phyloP scores from a whole-genome alignment of 2,329 filamentous ascomycete genomes.

The Penicillium sp. region DNA sequence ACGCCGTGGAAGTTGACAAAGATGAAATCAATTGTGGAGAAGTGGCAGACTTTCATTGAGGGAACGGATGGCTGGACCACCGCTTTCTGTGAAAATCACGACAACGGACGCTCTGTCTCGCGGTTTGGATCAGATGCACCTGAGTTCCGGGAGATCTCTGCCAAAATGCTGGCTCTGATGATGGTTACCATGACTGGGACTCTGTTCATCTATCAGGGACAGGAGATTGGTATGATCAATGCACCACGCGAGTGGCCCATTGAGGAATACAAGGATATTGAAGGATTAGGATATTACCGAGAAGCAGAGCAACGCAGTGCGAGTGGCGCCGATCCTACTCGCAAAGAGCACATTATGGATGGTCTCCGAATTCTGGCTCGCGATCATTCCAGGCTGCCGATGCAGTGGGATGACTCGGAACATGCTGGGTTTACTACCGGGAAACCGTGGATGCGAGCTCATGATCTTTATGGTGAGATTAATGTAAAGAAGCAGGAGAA shows the following conservation, averaged over 20 bases:
- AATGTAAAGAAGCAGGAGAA: slow-evolving; percentile 56
- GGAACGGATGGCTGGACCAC: slow-evolving; percentile 57
- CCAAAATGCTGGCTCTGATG: slow-evolving; percentile 57
- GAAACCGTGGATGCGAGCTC: slow-evolving; percentile 61
- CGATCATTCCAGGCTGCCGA: slow-evolving; percentile 64
- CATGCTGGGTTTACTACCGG: slow-evolving; percentile 63
- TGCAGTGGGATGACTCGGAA: slow-evolving; percentile 61
- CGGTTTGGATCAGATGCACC: slow-evolving; percentile 54
- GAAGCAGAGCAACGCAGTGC: slow-evolving; percentile 36
- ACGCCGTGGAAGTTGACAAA: slow-evolving; percentile 48
- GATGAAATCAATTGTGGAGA: slow-evolving; percentile 51
- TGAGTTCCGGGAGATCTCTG: slow-evolving; percentile 47
- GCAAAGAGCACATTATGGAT: slow-evolving; percentile 21
- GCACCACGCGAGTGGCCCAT: slow-evolving; percentile 52
- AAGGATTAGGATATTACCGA: slow-evolving; percentile 52
- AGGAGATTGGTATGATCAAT: slow-evolving; percentile 63
- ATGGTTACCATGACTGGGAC: slow-evolving; percentile 53
- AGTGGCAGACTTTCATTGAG: slow-evolving; percentile 54
- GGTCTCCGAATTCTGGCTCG: slow-evolving; percentile 56
- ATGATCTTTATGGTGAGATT: slow-evolving; percentile 41
- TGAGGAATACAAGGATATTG: slow-evolving; percentile 45
- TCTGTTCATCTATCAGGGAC: slow-evolving; percentile 60
- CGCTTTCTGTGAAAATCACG: slow-evolving; percentile 64
- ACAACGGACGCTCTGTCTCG: slow-evolving; percentile 58
- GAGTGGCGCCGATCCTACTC: slow-evolving; percentile 19